Evolutionary conservation across 2,329 filamentous ascomycete species (phyloP), one percentile per base, ranked within the genome.

Genomic region (Colletotrichum tofieldiae): DNA sequence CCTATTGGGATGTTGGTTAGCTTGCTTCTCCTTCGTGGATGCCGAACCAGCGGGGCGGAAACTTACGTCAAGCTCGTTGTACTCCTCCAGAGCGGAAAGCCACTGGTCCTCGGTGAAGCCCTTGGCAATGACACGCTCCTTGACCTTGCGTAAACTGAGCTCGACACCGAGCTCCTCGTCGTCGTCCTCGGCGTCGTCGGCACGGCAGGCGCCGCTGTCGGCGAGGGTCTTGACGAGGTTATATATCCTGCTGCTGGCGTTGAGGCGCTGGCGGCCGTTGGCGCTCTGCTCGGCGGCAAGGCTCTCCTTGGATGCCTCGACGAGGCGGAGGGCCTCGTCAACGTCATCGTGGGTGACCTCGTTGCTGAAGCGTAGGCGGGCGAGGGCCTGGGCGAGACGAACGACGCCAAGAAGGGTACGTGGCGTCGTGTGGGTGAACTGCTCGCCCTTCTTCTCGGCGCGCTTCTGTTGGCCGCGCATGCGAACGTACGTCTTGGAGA

Each of bases 41-140:
- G 43, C 35, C 18, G 39, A 54, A 3, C 16, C 16, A 7, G 6
- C n/a, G 41, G 43, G 20, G 8, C 12, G 18, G 26, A 51, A 63
- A 92, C 95, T 94, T 86, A 98, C 96, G 86, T 98, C 93, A 73
- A 97, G 85, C 75, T 90, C 86, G 3, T 94, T 92, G 83, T 99
- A 98, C 85, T 98, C 96, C 74, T 98, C 93, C 80, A 99, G 87
- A 26, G 95, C 93, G 76, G 90, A 89, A 78, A 93, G 88, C 85
- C 98, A 95, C 82, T 99, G 95, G 82, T 98, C 94, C 75, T 95
- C 93, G 0, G 96, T 99, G 82, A 98, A 99, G 3, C 96, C 96
- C 88, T 98, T 98, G 65, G 95, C 96, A 77, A 98, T 88, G 39
- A 99, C 95, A 75, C 96, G 87, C 83, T 98, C 95, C 81, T 95